Base-by-base conservation (phyloP, 306 rosid species). In the Pachyrhizus erosus region DNA sequence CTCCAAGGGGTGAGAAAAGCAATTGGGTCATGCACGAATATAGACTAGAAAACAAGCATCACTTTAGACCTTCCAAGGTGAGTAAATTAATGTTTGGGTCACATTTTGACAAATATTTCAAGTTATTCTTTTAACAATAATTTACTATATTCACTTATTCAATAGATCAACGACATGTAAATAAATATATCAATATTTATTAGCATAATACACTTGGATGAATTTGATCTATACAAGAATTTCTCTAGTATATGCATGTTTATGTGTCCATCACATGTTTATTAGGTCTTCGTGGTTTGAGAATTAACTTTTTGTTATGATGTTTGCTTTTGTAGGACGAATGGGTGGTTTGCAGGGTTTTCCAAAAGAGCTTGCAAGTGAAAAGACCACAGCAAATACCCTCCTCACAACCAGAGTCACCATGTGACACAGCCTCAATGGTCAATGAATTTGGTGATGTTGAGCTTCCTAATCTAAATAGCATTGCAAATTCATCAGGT, bases 1-100 rank as follows among this genome's bases (percentile, higher is more conserved):
- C 99, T 89, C 99, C 99, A 0, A 87, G 88, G 84, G 99, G 99
- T 33, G 92, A 90, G 85, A 96, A 96, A 75, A 93, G 91, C 80
- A 96, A 96, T 48, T 96, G 98, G 99, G 99, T 96, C 57, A 92
- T 96, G 94, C 99, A 96, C 13, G 99, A 96, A 81, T 96, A 96
- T 83, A 81, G 98, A 77, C 88, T 87, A 0, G 87, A 93, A 82
- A 90, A 81, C 80, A 90, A 90, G 37, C 88, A 80, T 42, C 91
- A 86, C 81, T 86, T 89, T 70, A 79, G 88, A 81, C 54, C 91
- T 34, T 68, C 94, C 2, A 96, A 96, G 99, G 96, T 89, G 65
- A 82, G 64, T 79, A 29, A 17, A 15, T 61, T 58, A 26, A 24
- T 58, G 20, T 21, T 27, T 62, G 21, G 10, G 13, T 60, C 66